Evolutionary conservation across 805 yeast genomes (phyloP), one percentile per base, ranked within the genome.

Genomic region (Millerozyma miso): DNA sequence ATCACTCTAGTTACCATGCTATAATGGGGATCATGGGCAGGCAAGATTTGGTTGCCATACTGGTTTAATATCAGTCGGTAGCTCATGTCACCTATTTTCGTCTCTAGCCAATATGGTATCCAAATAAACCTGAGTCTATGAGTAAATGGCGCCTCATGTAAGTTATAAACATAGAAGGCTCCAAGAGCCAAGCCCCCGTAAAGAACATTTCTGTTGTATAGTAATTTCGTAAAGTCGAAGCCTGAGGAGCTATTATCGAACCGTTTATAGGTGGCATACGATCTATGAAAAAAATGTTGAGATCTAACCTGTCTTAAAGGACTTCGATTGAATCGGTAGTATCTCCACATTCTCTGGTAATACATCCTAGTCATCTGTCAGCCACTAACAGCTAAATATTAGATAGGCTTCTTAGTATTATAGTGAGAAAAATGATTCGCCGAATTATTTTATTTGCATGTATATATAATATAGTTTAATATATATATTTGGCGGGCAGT

Each of bases 131-230:
- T 69, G 23, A 55, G 65, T 39, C 98, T 69, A 26, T 81, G 79
- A 1, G 95, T 81, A 19, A 83, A 83, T 0, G 97, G 97, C 0
- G 96, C 96, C 49, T 77, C 77, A 49, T 89, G 85, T 23, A 87
- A 67, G 23, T 83, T 71, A 31, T 55, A 58, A 1, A 58, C n/a
- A 33, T 59, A 60, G 43, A 62, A 59, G 14, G 51, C 63, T 17
- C 44, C 43, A 8, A 56, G 41, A 1, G 59, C 60, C n/a, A 45
- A 40, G 13, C 47, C 54, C 18, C 51, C 20, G 71, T 66, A 58
- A 71, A 76, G 38, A 68, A 55, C 43, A 23, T 52, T 53, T 37
- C 62, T 49, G 43, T 51, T 61, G 33, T 43, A 44, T n/a, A 67
- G 44, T 3, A 64, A 35, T 3, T 41, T 39, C 8, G 42, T 36